Conservation (phyloP, 2,329 filamentous ascomycete species). For the Verticillium zaregamsianum region DNA sequence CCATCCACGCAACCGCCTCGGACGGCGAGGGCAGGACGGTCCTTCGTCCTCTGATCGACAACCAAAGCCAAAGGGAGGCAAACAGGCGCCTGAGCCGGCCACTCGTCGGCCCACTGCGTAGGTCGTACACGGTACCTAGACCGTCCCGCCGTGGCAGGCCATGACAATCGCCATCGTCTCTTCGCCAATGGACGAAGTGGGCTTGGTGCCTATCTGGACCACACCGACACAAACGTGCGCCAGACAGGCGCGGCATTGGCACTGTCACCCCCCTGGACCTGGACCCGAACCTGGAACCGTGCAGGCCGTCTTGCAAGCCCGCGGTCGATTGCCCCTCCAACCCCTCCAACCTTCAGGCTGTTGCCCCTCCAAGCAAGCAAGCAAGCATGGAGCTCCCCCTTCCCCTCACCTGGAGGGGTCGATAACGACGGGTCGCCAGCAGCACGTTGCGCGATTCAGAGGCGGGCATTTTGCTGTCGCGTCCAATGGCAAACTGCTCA, state of each 20-base stretch:
- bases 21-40: not conserved
- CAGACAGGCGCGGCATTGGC: not conserved
- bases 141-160: not conserved
- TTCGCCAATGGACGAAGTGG: not conserved
- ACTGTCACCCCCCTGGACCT: not conserved
- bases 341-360: not conserved
- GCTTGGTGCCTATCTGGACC: not conserved
- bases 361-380: not conserved
- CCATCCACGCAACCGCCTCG: not conserved
- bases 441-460: not conserved
- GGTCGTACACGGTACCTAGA: not conserved
- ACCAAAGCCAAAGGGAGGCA: not conserved
- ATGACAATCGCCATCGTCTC: not conserved
- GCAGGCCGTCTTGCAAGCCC: not conserved
- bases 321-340: not conserved
- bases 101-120: not conserved
- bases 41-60: not conserved
- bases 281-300: not conserved
- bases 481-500: not conserved
- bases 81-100: not conserved
- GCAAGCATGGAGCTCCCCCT: not conserved
- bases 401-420: not conserved
- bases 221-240: not conserved
- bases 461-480: not conserved
- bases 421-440: not conserved